These are phyloP conservation scores for Fusarium paranaense DNA, from an alignment of 2,329 filamentous ascomycete genomes.

Conservation along the genomic window DNA sequence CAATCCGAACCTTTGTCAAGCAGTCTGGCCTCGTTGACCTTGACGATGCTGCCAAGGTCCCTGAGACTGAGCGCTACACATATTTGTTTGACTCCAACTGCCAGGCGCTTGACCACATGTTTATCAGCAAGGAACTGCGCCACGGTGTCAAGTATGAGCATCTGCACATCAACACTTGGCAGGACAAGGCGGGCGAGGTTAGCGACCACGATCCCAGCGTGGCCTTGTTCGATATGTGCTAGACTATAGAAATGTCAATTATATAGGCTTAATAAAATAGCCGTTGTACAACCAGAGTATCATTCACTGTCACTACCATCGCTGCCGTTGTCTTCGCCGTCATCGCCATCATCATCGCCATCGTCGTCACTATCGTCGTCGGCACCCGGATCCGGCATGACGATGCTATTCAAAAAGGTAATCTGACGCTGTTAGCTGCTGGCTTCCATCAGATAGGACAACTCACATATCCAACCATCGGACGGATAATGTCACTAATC, in stretches of 20 bases:
- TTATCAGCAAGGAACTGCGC: constrained; percentile 66
- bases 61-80: constrained; percentile 72
- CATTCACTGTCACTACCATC: constrained; percentile 6
- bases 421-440: constrained; percentile 59
- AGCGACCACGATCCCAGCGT: constrained; percentile 79
- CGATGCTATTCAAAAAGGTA: constrained; percentile 76
- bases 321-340: constrained; percentile 15
- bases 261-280: background rate
- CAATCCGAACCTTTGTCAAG: constrained; percentile 64
- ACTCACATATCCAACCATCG: constrained; percentile 84
- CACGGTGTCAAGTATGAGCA: constrained; percentile 68
- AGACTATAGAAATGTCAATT: background rate
- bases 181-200: constrained; percentile 64
- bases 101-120: constrained; percentile 78
- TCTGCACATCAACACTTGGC: constrained; percentile 79
- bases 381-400: constrained; percentile 74
- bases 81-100: constrained; percentile 78
- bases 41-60: constrained; percentile 67
- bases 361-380: constrained; percentile 58
- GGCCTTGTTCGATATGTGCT: constrained; percentile 71
- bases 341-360: constrained; percentile 38
- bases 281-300: background rate
- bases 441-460: background rate
- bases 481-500: constrained; percentile 72
- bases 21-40: constrained; percentile 70